Base-by-base conservation (phyloP, 2,329 filamentous ascomycete species). In the Sporothrix luriei region DNA sequence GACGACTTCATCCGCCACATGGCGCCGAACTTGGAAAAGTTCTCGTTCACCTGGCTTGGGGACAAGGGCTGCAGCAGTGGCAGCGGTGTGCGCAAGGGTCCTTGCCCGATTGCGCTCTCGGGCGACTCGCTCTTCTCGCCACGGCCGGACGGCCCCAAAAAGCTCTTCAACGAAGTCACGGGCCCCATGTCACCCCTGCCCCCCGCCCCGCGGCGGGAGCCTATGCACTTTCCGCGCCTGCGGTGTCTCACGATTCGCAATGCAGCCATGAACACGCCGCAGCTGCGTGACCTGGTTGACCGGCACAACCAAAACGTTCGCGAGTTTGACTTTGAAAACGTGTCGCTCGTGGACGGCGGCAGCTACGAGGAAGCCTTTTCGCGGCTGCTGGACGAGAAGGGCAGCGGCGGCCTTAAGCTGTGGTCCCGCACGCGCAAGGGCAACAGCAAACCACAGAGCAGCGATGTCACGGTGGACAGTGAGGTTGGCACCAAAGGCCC, bases 361-460 rank as follows among this genome's bases (percentile, higher is more conserved):
- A 90, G 84, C 70, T 97, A 92, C 92, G 90, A 95, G 70, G 90
- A 93, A 40, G 92, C 92, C 0, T 84, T 97, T n/a, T 87, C 88
- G 51, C 90, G 91, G 1, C 81, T 96, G 69, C 87, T 85, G 75
- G 75, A 82, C 76, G 78, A 82, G 72, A 79, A 75, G 72, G 81
- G 77, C 75, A 82, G 78, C 72, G 80, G 74, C 72, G 78, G 73
- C 51, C 76, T 76, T 68, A 78, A 80, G 43, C 75, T 79, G 26
- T 84, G 83, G 83, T 80, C 80, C 13, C 77, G 80, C 16, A 73
- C 72, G 29, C 73, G 71, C 6, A 49, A 78, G 76, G 46, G 59
- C 49, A 38, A 74, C 71, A 80, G 76, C 74, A 82, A 77, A 72
- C 79, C 73, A 73, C 77, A 67, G 29, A n/a, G 16, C 24, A n/a